Evolutionary conservation across 106 monocot genomes (phyloP), one percentile per base, ranked within the genome.

Genomic region (Phalaenopsis aphrodite): DNA sequence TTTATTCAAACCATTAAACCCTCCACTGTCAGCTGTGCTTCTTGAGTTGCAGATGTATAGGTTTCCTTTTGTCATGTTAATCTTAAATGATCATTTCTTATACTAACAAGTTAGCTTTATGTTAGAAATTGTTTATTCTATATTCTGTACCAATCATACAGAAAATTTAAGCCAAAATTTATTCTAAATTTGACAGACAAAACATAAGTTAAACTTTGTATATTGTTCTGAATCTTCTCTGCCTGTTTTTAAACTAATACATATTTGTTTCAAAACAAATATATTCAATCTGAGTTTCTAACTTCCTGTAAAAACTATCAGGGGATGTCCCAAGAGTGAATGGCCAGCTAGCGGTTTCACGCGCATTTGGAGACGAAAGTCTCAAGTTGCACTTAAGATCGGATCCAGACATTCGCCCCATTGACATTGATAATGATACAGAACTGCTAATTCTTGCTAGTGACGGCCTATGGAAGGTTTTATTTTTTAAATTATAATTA

Each of bases 381-480:
- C 88, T 94, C 8, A 94, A 94, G 75, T 84, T 83, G 41, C 94
- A 89, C 56, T 52, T 94, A 48, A 68, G 89, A 19, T 94, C 89
- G 18, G 91, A 94, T 55, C 94, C 91, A 17, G 89, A 94, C 72
- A 78, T 94, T 71, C 48, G 49, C 36, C 41, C 69, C 30, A 78
- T 83, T 83, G 89, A 89, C 24, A 89, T 87, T 69, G 78, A 66
- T 68, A 49, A 76, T 14, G 82, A 85, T 6, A 76, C 90, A 0
- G 89, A 94, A 55, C 77, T 94, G 75, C 84, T 94, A 21, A 85
- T 94, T 43, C 81, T 94, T 37, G 91, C 94, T 7, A 94, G 94
- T 38, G 94, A 94, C 78, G 94, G 94, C 8, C 79, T 94, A 37
- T 94, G 91, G 94, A 94, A 94, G 94, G 94, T 94, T 73, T 2